Base-by-base conservation (phyloP, 73 alveolate genomes). In the Symbiodinium pilosum region DNA sequence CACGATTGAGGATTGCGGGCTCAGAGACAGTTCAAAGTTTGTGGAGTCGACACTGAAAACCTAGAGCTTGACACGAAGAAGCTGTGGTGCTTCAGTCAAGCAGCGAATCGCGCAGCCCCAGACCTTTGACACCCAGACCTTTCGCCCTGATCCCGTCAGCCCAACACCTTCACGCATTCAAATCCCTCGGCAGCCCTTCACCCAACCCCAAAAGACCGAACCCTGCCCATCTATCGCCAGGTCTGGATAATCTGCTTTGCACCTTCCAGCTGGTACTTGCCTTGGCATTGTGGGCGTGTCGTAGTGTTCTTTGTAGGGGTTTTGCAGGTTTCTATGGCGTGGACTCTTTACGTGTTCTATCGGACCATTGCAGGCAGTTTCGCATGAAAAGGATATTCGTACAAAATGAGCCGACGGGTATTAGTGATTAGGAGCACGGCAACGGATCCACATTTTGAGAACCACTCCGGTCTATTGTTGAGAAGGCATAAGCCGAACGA, bases 251-350 rank as follows among this genome's bases (percentile, higher is more conserved):
- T 40, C 38, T 91, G 77, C 88, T 91, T 30, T 91, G 87, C 43
- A 91, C 97, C 81, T 91, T 91, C 52, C 97, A 91, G 54, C 77
- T 91, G 88, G 97, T 30, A 30, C 77, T 36, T 7, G 73, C 73
- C 73, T 5, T 16, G 73, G 5, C 9, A 56, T 32, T 8, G n/a
- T 16, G n/a, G n/a, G n/a, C n/a, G n/a, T n/a, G n/a, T n/a, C n/a
- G n/a, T n/a, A n/a, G n/a, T n/a, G n/a, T n/a, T n/a, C n/a, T n/a
- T n/a, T n/a, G n/a, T n/a, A n/a, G n/a, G n/a, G n/a, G n/a, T n/a
- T n/a, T n/a, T n/a, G n/a, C n/a, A n/a, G n/a, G n/a, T n/a, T n/a
- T n/a, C n/a, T n/a, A n/a, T n/a, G n/a, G n/a, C n/a, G n/a, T n/a
- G n/a, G n/a, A n/a, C n/a, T n/a, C n/a, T n/a, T n/a, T n/a, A n/a